Evolutionary conservation across 2,329 filamentous ascomycete species (phyloP).

Genomic region (Knufia petricola): DNA sequence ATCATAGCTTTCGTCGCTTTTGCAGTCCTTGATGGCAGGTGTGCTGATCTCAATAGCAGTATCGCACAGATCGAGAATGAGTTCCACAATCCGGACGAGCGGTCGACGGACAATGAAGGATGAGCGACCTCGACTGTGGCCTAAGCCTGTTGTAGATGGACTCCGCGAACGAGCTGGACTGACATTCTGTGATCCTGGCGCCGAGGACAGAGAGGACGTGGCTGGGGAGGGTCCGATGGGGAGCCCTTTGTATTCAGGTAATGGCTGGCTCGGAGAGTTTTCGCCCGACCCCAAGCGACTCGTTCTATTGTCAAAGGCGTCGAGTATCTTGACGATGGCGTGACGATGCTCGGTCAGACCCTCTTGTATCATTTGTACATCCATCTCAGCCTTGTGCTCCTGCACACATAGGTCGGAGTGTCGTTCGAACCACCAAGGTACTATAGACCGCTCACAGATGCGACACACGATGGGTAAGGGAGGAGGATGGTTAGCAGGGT

Average conservation of each 20-base stretch:
- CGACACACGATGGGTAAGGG: slow-evolving; percentile 82
- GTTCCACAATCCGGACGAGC: slow-evolving; percentile 83
- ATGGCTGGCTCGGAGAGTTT: slow-evolving; percentile 31
- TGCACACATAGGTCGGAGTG: slow-evolving; percentile 93
- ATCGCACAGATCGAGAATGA: slow-evolving; percentile 89
- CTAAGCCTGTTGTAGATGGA: slow-evolving; percentile 46
- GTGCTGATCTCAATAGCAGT: slow-evolving; percentile 92
- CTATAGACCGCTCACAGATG: slow-evolving; percentile 94
- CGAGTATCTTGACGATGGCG: slow-evolving; percentile 86
- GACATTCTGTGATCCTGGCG: slow-evolving; percentile 56
- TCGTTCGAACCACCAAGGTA: slow-evolving; percentile 99
- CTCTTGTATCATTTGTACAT: slow-evolving; percentile 92
- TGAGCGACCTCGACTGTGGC: slow-evolving; percentile 81
- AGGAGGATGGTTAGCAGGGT: slow-evolving; percentile 64
- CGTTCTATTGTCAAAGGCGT: slow-evolving; percentile 73
- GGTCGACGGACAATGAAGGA: slow-evolving; percentile 89
- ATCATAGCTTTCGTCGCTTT: slow-evolving; percentile 56
- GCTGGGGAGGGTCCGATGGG: slow-evolving; percentile 61
- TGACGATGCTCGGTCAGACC: slow-evolving; percentile 85
- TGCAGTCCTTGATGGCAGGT: slow-evolving; percentile 79
- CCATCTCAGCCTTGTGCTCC: slow-evolving; percentile 94
- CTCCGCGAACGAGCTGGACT: slow-evolving; percentile 52
- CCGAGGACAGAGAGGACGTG: slow-evolving; percentile 59
- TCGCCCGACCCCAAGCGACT: slow-evolving; percentile 53
- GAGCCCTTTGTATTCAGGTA: slow-evolving; percentile 72